Evolutionary conservation across 192 early-diverging fungal genomes (phyloP).

Genomic region (Thamnidium elegans): DNA sequence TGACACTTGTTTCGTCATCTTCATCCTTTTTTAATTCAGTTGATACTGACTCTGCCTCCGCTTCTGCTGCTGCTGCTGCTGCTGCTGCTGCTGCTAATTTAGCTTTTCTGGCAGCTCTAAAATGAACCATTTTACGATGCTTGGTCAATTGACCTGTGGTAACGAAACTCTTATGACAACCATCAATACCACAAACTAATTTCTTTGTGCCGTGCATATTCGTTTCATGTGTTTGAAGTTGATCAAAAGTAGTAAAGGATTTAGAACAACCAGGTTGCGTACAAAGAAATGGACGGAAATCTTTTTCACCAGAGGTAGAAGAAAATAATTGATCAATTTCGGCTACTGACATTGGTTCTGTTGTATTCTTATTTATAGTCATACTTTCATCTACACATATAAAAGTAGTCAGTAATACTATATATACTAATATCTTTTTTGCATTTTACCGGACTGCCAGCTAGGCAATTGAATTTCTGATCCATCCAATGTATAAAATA

Average conservation of each 20-base stretch:
- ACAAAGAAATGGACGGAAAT: conserved; percentile 36
- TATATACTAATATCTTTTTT: not conserved
- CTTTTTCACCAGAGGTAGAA: conserved; percentile 23
- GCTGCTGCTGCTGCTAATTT: conserved; percentile 26
- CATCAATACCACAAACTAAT: conserved; percentile 38
- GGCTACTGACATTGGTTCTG: conserved; percentile 27
- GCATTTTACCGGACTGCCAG: conserved; percentile 20
- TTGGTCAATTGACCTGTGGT: conserved; percentile 39
- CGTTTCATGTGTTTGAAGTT: conserved; percentile 35
- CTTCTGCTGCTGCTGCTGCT: conserved; percentile 18
- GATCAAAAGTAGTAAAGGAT: conserved; percentile 35
- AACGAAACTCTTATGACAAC: conserved; percentile 37
- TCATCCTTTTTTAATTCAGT: not conserved
- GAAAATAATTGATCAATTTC: conserved; percentile 36
- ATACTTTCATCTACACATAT: conserved; percentile 20
- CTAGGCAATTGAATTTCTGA: conserved; percentile 12
- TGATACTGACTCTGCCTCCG: not conserved
- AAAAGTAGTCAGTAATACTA: not conserved
- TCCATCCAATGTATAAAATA: conserved; percentile 21
- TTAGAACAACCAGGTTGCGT: conserved; percentile 38
- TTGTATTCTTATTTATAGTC: conserved; percentile 25
- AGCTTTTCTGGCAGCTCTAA: conserved; percentile 29
- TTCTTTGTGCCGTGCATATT: conserved; percentile 43
- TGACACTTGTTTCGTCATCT: not conserved
- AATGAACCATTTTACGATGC: conserved; percentile 44